Percentiles rank a stretch among this genome's conserved stretches.
Conservation (phyloP, 345 rosid genomes). For the Anacardium occidentale region DNA sequence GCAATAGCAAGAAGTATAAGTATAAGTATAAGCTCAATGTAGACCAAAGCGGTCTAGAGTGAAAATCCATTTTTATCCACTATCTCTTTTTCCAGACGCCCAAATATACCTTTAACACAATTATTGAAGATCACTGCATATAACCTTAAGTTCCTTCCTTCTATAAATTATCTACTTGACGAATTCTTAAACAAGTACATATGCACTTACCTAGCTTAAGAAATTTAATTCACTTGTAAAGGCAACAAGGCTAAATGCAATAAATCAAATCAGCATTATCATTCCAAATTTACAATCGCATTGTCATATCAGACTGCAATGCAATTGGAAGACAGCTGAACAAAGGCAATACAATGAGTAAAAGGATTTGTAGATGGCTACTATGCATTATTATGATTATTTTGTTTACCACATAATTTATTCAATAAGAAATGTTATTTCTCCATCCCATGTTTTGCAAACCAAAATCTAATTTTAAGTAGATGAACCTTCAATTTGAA, state of each 20-base stretch:
- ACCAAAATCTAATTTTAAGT: not conserved
- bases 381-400: not conserved
- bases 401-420: not conserved
- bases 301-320: not conserved
- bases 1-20: not conserved
- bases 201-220: conserved; percentile 2
- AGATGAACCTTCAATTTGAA: not conserved
- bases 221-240: not conserved
- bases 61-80: not conserved
- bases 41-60: conserved; percentile 7
- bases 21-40: not conserved
- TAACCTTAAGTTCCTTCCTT: conserved; percentile 7
- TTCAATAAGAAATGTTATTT: not conserved
- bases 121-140: not conserved
- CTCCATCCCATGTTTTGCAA: not conserved
- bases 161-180: not conserved
- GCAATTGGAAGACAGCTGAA: not conserved
- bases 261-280: conserved; percentile 6
- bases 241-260: not conserved
- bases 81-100: not conserved
- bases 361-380: conserved; percentile 1
- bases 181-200: conserved; percentile 10
- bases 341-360: not conserved
- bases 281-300: not conserved
- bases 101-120: not conserved